Evolutionary conservation across 2,329 filamentous ascomycete genomes (phyloP), one percentile per base, ranked within the genome.

Genomic region (Pezicula rhizophila): DNA sequence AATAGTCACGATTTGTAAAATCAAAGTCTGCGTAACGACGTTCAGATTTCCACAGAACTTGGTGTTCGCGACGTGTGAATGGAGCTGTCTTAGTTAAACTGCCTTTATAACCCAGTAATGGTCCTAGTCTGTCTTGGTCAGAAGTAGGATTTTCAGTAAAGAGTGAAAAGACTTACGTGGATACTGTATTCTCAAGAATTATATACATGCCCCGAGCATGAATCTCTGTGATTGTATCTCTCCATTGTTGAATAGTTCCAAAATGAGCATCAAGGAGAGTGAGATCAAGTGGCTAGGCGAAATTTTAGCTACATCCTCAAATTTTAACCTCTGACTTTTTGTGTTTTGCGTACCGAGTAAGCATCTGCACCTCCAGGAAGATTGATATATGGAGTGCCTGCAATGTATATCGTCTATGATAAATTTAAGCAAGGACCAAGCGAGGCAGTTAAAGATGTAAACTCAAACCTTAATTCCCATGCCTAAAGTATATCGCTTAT

Each of bases 191-290:
- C 60, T 85, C 81, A 50, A 84, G 64, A 37, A 85, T 67, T 42
- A 84, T 78, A 65, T 82, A 84, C 79, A 85, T 84, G 45, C 72
- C 76, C 28, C 77, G 71, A 3, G 64, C 64, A 57, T 85, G 81
- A 17, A 84, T 79, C 47, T 79, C 79, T 8, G 73, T 67, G 47
- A 85, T 76, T 5, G 74, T 73, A 37, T 69, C 62, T 57, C 80
- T 74, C 77, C 79, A 84, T 48, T 71, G 68, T 20, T 74, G 62
- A 46, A 85, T 76, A 42, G 71, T 74, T 15, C 80, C 81, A 52
- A 77, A 79, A 59, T 85, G 81, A 42, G 74, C 71, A 57, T 85
- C 81, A 14, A 85, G 69, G 20, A 84, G 69, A 0, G 81, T 83
- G 35, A 81, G 74, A 54, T 85, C 81, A 25, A 82, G 64, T n/a